These are phyloP conservation scores for Penicillium subrubescens DNA, from an alignment of 495 filamentous ascomycete species.

Conservation along the genomic window DNA sequence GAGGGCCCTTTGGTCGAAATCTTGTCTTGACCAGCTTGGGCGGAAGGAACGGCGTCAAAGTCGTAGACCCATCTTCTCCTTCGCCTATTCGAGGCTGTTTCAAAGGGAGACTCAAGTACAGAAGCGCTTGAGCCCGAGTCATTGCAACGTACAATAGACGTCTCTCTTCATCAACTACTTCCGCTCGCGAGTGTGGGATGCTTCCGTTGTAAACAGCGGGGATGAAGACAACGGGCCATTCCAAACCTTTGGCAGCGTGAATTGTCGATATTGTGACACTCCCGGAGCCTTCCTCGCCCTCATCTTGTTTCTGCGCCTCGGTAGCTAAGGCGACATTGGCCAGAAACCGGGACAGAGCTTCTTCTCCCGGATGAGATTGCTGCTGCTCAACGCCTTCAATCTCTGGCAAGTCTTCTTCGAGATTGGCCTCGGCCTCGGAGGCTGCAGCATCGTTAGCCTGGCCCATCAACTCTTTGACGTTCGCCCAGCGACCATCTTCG, in stretches of 20 bases:
- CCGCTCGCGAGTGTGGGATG: constrained; percentile 91
- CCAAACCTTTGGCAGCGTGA: constrained; percentile 93
- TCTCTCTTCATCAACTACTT: constrained; percentile 88
- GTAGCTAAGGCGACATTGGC: constrained; percentile 87
- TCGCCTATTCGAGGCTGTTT: constrained; percentile 61
- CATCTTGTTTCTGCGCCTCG: constrained; percentile 64
- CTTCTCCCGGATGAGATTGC: constrained; percentile 57
- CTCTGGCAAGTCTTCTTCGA: constrained; percentile 71
- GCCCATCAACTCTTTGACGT: constrained; percentile 82
- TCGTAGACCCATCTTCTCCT: constrained; percentile 49
- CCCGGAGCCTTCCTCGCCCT: constrained; percentile 47
- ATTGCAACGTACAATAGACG: constrained; percentile 95
- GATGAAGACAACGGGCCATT: constrained; percentile 97
- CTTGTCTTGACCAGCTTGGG: constrained; percentile 45
- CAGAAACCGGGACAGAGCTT: constrained; percentile 76
- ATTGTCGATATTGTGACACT: constrained; percentile 95
- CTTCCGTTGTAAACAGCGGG: constrained; percentile 88
- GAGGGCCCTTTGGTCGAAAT: constrained; percentile 61
- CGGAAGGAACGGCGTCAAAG: constrained; percentile 64
- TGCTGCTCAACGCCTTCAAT: constrained; percentile 76
- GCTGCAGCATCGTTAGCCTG: constrained; percentile 67
- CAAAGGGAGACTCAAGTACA: constrained; percentile 87
- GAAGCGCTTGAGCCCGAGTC: constrained; percentile 86
- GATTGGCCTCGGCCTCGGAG: constrained; percentile 36
- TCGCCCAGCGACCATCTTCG: constrained; percentile 84